A percentile compares a stretch with the other conserved stretches of the same genome.
phyloP scores from a whole-genome alignment of 441 rosid genomes.

The Gossypium schwendimanii region DNA sequence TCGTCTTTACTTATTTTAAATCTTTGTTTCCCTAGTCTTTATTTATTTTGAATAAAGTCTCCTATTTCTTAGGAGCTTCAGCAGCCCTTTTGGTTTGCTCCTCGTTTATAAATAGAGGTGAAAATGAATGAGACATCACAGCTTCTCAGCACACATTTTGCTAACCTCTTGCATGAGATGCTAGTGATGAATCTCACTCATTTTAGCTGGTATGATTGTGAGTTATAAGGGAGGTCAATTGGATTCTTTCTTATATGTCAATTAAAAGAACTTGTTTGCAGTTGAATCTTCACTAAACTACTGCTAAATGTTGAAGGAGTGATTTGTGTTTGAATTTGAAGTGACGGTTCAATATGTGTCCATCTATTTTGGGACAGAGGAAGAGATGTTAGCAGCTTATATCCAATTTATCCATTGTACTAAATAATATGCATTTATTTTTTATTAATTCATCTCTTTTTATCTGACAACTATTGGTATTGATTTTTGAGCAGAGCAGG shows the following conservation, averaged over 20 bases:
- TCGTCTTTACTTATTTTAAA: too few relatives aligned
- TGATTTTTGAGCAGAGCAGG: conserved; percentile 61
- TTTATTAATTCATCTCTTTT: background rate
- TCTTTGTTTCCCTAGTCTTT: too few relatives aligned
- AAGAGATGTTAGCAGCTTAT: background rate
- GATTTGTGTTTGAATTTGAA: background rate
- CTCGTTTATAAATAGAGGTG: too few relatives aligned
- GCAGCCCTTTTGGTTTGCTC: too few relatives aligned
- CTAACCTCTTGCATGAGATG: background rate
- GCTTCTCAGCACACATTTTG: too few relatives aligned
- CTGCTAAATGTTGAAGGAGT: background rate
- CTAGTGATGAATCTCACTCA: background rate
- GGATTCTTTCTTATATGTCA: background rate
- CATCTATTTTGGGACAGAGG: background rate
- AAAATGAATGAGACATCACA: too few relatives aligned
- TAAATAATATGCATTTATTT: background rate
- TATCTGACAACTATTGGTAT: background rate
- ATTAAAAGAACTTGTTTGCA: background rate
- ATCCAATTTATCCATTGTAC: background rate
- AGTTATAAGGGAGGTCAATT: background rate
- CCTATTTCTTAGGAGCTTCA: too few relatives aligned
- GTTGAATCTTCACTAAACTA: background rate
- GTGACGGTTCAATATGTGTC: background rate
- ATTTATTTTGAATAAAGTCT: too few relatives aligned
- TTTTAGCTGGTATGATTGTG: background rate